These are phyloP conservation scores for Wickerhamiella dianesei DNA, from an alignment of 805 yeast species.

Conservation along the genomic window DNA sequence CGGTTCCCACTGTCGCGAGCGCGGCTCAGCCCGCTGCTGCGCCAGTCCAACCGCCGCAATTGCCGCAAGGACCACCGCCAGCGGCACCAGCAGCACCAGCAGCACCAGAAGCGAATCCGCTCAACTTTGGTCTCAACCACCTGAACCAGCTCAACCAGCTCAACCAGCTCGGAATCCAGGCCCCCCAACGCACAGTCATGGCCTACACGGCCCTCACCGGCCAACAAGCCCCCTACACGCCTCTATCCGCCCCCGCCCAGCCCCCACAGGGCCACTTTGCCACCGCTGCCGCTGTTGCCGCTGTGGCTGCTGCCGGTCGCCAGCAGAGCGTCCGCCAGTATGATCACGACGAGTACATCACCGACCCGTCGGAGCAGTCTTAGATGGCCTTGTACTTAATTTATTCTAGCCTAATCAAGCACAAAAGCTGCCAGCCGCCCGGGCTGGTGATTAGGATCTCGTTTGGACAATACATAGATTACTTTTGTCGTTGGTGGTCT, in stretches of 20 bases:
- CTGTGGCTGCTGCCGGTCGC: neutral
- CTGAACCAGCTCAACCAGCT: neutral
- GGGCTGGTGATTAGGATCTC: too few relatives aligned
- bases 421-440: too few relatives aligned
- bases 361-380: neutral
- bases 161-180: neutral
- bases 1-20: neutral
- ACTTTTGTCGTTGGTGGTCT: too few relatives aligned
- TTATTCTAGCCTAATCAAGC: neutral
- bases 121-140: too few relatives aligned
- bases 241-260: neutral
- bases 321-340: neutral
- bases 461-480: too few relatives aligned
- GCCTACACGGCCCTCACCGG: neutral
- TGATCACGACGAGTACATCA: neutral
- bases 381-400: neutral
- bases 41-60: neutral
- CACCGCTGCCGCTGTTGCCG: neutral
- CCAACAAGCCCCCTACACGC: neutral
- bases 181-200: neutral
- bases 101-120: constrained; percentile 1
- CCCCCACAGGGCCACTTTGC: neutral
- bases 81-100: constrained; percentile 2
- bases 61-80: neutral
- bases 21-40: neutral